Evolutionary conservation across 140 eudicot species (phyloP), one percentile per base, ranked within the genome.

Genomic region (Anethum foeniculum): DNA sequence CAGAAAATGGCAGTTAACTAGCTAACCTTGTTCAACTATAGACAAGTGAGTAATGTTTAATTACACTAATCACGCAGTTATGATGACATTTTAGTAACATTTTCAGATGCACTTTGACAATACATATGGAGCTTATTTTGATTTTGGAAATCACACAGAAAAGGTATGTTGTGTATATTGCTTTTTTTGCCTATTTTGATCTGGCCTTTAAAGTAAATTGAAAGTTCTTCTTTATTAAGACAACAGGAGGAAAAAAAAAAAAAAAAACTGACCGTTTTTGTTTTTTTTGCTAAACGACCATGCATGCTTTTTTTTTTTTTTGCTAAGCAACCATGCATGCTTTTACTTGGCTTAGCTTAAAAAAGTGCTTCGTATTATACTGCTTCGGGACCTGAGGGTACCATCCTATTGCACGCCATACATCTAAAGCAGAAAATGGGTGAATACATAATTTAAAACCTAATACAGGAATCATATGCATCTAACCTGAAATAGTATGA

Each of bases 61-160:
- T 60, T 64, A 27, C 43, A 36, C 47, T 43, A 25, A 27, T 44
- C 36, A 41, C 14, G 64, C 76, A 19, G 13, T 73, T 43, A 62
- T 41, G 0, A 8, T 38, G 15, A 78, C 25, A 62, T 38, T 78
- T 23, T 78, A 16, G 1, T 78, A 30, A 52, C 77, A 73, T 77
- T 80, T 84, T 81, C 86, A 96, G 99, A 89, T 96, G 93, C 99
- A 96, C 86, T 88, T 93, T 21, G 98, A 96, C 81, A 48, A 83
- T 80, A 84, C 81, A 27, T 80, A 80, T 77, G 98, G 97, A 64
- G 93, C 96, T 77, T 96, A 96, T 75, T 90, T 89, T 83, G 99
- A 96, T 87, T 96, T 83, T 80, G 99, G 99, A 44, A 91, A 93
- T 87, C 99, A 96, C 87, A 89, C 99, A 6, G 99, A 96, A 89